A percentile compares a stretch with the other conserved stretches of the same genome.
Conservation (phyloP, 192 early-diverging fungal genomes). For the Geosiphon pyriformis region DNA sequence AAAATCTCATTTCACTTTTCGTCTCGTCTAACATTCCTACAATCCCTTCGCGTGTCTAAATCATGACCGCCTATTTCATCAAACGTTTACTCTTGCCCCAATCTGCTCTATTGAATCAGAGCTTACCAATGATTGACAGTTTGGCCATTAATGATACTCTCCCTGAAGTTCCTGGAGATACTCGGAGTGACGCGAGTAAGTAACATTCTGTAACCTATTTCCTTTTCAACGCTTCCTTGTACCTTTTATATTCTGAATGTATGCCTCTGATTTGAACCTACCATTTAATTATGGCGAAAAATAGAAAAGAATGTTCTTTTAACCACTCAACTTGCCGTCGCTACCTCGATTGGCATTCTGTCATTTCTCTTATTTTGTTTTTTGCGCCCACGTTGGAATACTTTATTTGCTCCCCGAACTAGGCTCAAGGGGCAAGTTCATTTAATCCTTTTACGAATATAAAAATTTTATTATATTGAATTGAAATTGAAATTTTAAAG, state of each 20-base stretch:
- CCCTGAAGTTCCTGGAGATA: not conserved
- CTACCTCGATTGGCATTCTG: conserved; percentile 17
- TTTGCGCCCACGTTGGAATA: conserved; percentile 33
- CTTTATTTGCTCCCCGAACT: conserved; percentile 37
- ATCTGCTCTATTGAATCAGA: too few relatives aligned
- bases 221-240: too few relatives aligned
- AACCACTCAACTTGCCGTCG: conserved; percentile 35
- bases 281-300: too few relatives aligned
- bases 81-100: too few relatives aligned
- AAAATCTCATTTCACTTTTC: too few relatives aligned
- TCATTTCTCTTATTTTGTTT: conserved; percentile 37
- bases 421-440: conserved; percentile 30
- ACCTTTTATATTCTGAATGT: too few relatives aligned
- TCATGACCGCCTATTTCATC: too few relatives aligned
- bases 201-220: too few relatives aligned
- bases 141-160: not conserved
- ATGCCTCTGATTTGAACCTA: too few relatives aligned
- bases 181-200: not conserved
- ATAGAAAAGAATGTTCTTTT: conserved; percentile 30
- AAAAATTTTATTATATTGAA: not conserved
- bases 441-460: not conserved
- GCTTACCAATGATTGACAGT: not conserved
- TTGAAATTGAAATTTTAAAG: conserved; percentile 22
- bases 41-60: too few relatives aligned
- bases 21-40: too few relatives aligned